Base-by-base conservation (phyloP, 768 basidiomycete species). In the Hypholoma sublateritium region DNA sequence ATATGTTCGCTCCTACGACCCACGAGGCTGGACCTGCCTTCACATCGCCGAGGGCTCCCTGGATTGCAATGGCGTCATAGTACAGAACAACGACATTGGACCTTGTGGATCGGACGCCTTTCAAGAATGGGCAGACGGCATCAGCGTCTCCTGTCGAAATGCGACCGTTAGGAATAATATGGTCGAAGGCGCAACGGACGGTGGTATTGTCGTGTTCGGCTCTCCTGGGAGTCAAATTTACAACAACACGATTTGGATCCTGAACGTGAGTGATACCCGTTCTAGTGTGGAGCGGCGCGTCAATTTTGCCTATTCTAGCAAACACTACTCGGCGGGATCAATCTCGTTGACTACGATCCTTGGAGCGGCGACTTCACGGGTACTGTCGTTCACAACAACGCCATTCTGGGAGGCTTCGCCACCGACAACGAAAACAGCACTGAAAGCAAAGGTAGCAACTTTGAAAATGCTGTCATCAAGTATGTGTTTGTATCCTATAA, bases 21-120 rank as follows among this genome's bases (percentile, higher is more conserved):
- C 91, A 2, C 80, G 91, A 50, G 74, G 88, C 57, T 93, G 93
- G 92, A 84, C 89, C 7, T 93, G 91, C 68, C 76, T 95, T 37
- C 93, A 95, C 63, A 67, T 94, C 32, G 74, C 78, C 0, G 86
- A 93, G 67, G 93, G 92, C 4, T 69, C 78, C 34, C 75, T 88
- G 36, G 75, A 69, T 8, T 95, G 92, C 72, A 80, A 74, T 56
- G 85, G 85, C 55, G 75, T 72, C 12, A 82, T 81, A 3, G 76
- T 94, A 32, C 87, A 88, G 65, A 87, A 91, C 71, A 94, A 94
- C 62, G 89, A 93, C 60, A 85, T 94, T 42, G 93, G 89, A 3
- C 90, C 91, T 2, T 86, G 87, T 58, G 90, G 91, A 8, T 73
- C 73, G 1, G 85, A 88, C 56, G 58, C 62, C 4, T 89, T 81